These are phyloP conservation scores for Mycena citricolor DNA, from an alignment of 1,284 basidiomycete genomes.

Conservation along the genomic window DNA sequence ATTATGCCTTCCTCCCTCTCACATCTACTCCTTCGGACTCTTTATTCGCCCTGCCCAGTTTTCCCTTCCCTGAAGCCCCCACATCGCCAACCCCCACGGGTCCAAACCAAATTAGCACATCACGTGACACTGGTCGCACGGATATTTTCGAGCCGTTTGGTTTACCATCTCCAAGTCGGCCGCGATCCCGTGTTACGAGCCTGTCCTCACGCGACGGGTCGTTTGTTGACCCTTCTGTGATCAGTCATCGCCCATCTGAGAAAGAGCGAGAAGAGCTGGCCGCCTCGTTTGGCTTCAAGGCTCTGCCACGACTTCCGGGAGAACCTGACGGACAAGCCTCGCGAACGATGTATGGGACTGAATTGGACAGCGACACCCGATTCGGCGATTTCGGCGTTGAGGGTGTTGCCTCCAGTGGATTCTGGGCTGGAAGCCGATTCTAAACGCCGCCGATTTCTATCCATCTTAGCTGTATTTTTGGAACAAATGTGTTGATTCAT, in stretches of 20 bases:
- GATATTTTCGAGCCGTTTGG: slow-evolving; percentile 47
- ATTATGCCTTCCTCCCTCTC: slow-evolving; percentile 52
- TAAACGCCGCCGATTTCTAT: too few species aligned
- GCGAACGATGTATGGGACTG: slow-evolving; percentile 79
- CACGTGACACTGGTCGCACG: slow-evolving; percentile 32
- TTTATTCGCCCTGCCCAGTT: slow-evolving; percentile 43
- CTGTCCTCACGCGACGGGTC: slow-evolving; percentile 26
- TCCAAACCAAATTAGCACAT: slow-evolving; percentile 22
- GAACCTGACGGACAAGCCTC: slow-evolving; percentile 2
- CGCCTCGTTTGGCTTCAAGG: slow-evolving; percentile 3
- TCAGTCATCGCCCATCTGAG: slow-evolving; percentile 28
- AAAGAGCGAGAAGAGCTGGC: slow-evolving; percentile 21
- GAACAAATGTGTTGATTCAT: too few species aligned
- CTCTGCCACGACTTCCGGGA: too few species aligned
- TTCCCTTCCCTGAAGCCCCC: slow-evolving; percentile 66
- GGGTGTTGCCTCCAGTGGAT: slow-evolving; percentile 66
- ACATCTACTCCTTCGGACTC: slow-evolving; percentile 51
- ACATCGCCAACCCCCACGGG: slow-evolving; percentile 67
- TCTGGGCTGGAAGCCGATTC: slow-evolving; percentile 53
- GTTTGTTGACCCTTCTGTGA: slow-evolving; percentile 39
- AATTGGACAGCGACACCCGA: slow-evolving; percentile 69
- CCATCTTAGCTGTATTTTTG: too few species aligned
- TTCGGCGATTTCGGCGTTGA: slow-evolving; percentile 81
- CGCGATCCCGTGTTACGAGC: slow-evolving; percentile 26
- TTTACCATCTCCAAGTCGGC: slow-evolving; percentile 38